Evolutionary conservation across 352 stramenopile genomes (phyloP), one percentile per base, ranked within the genome.

Genomic region (Phytophthora cryptogea): DNA sequence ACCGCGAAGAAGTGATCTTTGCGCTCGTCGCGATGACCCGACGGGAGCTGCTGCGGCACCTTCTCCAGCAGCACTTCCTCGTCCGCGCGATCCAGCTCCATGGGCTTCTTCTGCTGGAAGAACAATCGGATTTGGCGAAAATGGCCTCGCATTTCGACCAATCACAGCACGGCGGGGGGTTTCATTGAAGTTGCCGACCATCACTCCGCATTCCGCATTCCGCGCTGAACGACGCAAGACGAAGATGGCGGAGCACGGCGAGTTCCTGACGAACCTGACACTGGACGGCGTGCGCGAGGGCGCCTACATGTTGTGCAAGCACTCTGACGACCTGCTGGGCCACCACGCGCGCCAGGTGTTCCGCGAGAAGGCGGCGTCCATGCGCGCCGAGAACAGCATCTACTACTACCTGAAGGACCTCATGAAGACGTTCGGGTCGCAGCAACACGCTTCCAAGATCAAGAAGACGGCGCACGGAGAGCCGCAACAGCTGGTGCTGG

Each of bases 361-460:
- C 63, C 82, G 84, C n/a, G 84, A 90, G 59, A 94, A 92, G 59
- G 84, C 84, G 14, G 74, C 82, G 30, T 91, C 82, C 7, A 90
- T 88, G 78, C 83, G 83, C 13, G 84, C 80, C 8, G 75, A 88
- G 55, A 94, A 94, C 65, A 82, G 80, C 49, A 85, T 94, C 35
- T 94, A 90, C 68, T 94, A 90, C 70, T 90, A 89, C 55, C 64
- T 94, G 36, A 94, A 94, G 58, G 80, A 88, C n/a, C 63, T 92
- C 20, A 88, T 94, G 72, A 79, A 76, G 52, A 83, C 72, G 42
- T 92, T 89, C 37, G 78, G 76, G 5, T 68, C 61, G 48, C 62
- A 80, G 63, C 61, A 75, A 14, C 66, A 86, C 37, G 41, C 70
- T 20, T 50, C 64, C 26, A 79, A 74, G 37, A 66, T 79, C 44